Conservation (phyloP, 306 rosid genomes). For the Cajanus cajan region DNA sequence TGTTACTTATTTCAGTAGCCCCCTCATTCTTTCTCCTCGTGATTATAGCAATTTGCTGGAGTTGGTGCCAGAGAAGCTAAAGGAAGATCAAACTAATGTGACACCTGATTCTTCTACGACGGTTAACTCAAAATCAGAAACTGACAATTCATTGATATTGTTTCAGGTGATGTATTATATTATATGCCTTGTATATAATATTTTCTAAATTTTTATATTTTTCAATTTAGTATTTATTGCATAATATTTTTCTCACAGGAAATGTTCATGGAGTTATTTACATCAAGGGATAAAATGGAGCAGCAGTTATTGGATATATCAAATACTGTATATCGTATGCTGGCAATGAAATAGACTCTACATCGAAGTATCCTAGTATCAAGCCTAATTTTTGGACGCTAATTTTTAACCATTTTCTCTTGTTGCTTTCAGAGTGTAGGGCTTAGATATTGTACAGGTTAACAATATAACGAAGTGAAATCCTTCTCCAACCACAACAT, state of each 20-base stretch:
- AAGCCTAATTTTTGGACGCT: constrained; percentile 28
- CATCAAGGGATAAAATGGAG: constrained; percentile 61
- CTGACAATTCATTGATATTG: constrained; percentile 40
- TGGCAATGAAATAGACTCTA: constrained; percentile 33
- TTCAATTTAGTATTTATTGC: background rate
- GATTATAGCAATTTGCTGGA: constrained; percentile 37
- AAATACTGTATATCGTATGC: constrained; percentile 44
- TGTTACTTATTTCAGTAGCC: background rate
- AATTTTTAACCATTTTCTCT: background rate
- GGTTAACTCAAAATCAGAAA: constrained; percentile 47
- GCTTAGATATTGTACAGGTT: constrained; percentile 42
- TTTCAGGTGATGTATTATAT: constrained; percentile 48
- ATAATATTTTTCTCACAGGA: constrained; percentile 44
- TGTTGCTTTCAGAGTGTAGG: constrained; percentile 32
- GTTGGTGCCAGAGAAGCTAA: constrained; percentile 28
- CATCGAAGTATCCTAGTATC: background rate
- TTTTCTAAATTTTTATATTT: background rate
- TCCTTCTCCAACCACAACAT: background rate
- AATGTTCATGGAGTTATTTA: constrained; percentile 57
- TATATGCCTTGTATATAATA: background rate
- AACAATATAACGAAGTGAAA: background rate
- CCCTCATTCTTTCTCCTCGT: constrained; percentile 4
- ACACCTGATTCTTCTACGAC: constrained; percentile 61
- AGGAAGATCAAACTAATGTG: constrained; percentile 44
- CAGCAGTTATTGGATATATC: constrained; percentile 53